Evolutionary conservation across 2,329 filamentous ascomycete species (phyloP).

Genomic region (Apiospora arundinis): DNA sequence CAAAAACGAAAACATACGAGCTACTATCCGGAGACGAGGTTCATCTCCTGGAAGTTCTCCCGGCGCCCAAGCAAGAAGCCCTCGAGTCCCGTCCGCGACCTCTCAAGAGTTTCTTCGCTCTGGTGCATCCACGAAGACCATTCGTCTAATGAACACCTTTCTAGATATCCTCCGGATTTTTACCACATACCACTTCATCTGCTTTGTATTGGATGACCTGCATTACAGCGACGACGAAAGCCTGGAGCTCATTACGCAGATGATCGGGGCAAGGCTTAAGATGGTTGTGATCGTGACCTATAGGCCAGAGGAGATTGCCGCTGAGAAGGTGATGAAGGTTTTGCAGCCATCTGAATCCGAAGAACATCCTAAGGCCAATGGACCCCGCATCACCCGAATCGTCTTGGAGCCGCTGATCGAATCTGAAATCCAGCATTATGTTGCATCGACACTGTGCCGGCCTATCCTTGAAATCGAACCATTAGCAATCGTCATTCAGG

Average conservation of each 20-base stretch:
- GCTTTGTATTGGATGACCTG: constrained; percentile 86
- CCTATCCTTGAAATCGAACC: constrained; percentile 75
- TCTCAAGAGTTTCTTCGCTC: constrained; percentile 67
- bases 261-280: constrained; percentile 78
- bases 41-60: constrained; percentile 57
- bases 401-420: constrained; percentile 77
- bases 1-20: constrained; percentile 41
- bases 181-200: constrained; percentile 84
- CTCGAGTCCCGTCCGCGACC: constrained; percentile 52
- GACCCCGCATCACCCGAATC: constrained; percentile 71
- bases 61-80: constrained; percentile 41
- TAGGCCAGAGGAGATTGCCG: constrained; percentile 68
- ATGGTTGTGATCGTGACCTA: constrained; percentile 84
- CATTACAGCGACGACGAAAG: constrained; percentile 92
- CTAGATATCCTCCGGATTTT: constrained; percentile 85
- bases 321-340: constrained; percentile 60
- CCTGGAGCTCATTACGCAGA: constrained; percentile 80
- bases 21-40: constrained; percentile 49
- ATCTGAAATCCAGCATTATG: constrained; percentile 81
- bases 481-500: constrained; percentile 83
- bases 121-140: constrained; percentile 65
- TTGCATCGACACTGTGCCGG: constrained; percentile 80
- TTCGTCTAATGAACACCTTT: constrained; percentile 86
- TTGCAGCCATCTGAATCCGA: constrained; percentile 61
- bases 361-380: constrained; percentile 53